Percentiles rank a stretch among this genome's conserved stretches.
These are phyloP conservation scores for Telopea speciosissima DNA, from an alignment of 177 flowering plant genomes.

Conservation along the genomic window DNA sequence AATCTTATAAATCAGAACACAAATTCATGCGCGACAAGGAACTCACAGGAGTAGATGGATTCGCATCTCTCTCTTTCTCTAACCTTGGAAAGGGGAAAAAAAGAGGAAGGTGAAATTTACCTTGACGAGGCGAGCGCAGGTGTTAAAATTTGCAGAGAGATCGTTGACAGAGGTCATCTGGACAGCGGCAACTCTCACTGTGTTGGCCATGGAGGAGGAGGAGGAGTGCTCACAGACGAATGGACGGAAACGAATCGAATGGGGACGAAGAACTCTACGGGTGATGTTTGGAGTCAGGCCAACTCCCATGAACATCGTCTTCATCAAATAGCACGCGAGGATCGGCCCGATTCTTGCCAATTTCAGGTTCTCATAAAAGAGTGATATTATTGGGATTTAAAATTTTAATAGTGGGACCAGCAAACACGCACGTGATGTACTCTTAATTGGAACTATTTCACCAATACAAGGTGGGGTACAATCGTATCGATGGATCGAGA, in stretches of 20 bases:
- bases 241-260: not conserved
- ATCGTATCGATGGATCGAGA: no score
- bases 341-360: no score
- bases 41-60: not conserved
- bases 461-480: no score
- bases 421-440: no score
- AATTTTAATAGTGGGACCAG: no score
- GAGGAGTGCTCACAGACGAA: slow-evolving; percentile 15
- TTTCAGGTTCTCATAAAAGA: no score
- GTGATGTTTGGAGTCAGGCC: slow-evolving; percentile 1
- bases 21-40: not conserved
- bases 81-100: no score
- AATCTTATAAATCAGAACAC: not conserved
- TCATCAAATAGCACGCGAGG: no score
- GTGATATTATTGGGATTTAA: no score
- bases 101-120: slow-evolving; percentile 21
- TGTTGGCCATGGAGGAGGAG: slow-evolving; percentile 38
- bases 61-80: no score
- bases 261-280: not conserved
- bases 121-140: slow-evolving; percentile 79
- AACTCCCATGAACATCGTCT: slow-evolving; percentile 4
- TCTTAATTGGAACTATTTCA: no score
- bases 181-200: slow-evolving; percentile 73
- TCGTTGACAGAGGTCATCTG: slow-evolving; percentile 94
- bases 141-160: slow-evolving; percentile 64